These are phyloP conservation scores for Aspergillus neotritici DNA, from an alignment of 2,329 filamentous ascomycete species.

Conservation along the genomic window DNA sequence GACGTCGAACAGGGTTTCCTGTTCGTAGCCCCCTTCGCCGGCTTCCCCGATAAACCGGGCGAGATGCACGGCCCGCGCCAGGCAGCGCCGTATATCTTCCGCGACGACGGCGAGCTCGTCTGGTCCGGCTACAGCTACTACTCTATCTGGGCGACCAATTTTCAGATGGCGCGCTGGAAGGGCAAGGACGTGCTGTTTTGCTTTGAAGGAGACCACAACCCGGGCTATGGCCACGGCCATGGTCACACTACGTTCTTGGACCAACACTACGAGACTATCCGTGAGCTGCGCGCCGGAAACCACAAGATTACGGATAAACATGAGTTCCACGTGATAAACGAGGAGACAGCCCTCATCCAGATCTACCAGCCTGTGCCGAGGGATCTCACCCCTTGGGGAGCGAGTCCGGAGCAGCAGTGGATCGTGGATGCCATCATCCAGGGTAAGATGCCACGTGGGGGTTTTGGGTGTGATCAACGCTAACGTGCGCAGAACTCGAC, in stretches of 20 bases:
- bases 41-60: slow-evolving; percentile 17
- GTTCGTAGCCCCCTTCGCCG: slow-evolving; percentile 35
- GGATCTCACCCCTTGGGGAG: slow-evolving; percentile 45
- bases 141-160: slow-evolving; percentile 50
- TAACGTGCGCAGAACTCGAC: slow-evolving; percentile 32
- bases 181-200: slow-evolving; percentile 50
- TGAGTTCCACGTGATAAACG: slow-evolving; percentile 52
- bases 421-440: slow-evolving; percentile 53
- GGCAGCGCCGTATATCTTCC: slow-evolving; percentile 52
- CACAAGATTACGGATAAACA: slow-evolving; percentile 51
- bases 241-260: slow-evolving; percentile 51
- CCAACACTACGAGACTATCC: slow-evolving; percentile 51
- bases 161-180: slow-evolving; percentile 45
- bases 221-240: slow-evolving; percentile 50
- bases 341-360: slow-evolving; percentile 50
- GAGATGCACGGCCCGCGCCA: slow-evolving; percentile 40
- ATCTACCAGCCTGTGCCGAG: slow-evolving; percentile 49
- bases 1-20: slow-evolving; percentile 35
- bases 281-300: slow-evolving; percentile 45
- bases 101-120: slow-evolving; percentile 50
- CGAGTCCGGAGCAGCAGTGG: slow-evolving; percentile 48
- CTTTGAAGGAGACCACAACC: slow-evolving; percentile 51
- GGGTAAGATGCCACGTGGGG: slow-evolving; percentile 31
- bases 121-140: slow-evolving; percentile 54
- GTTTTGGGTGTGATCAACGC: slow-evolving; percentile 15